Conservation (phyloP, 768 basidiomycete species). For the Leccinellum rugosiceps region DNA sequence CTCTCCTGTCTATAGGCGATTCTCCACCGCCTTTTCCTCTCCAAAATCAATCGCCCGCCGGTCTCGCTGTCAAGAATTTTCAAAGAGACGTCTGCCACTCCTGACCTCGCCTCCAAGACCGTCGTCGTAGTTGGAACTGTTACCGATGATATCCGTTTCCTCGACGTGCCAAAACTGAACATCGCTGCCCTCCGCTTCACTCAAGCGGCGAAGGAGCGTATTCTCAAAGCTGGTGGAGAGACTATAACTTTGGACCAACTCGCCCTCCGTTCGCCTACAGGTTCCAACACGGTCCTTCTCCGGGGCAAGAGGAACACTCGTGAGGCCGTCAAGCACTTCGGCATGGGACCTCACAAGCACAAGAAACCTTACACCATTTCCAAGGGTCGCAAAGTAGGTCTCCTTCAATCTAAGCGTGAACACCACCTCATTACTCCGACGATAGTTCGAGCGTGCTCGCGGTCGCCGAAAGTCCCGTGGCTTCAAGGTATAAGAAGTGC, state of each 20-base stretch:
- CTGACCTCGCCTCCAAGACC: constrained; percentile 73
- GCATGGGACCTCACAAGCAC: constrained; percentile 98
- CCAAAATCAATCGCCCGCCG: constrained; percentile 96
- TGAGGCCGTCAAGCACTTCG: constrained; percentile 97
- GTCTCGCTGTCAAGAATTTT: constrained; percentile 91
- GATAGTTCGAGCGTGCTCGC: constrained; percentile 92
- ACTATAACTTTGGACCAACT: constrained; percentile 94
- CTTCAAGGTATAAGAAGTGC: constrained; percentile 79
- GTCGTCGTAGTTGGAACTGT: constrained; percentile 89
- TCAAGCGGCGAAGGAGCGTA: constrained; percentile 87
- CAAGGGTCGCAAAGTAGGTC: constrained; percentile 88
- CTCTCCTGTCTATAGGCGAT: constrained; percentile 54
- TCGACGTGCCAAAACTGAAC: constrained; percentile 83
- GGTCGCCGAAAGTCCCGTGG: constrained; percentile 98
- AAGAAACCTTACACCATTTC: constrained; percentile 96
- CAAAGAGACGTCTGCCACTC: constrained; percentile 69
- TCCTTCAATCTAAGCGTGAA: neutral
- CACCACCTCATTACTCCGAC: constrained; percentile 1
- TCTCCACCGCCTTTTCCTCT: constrained; percentile 95
- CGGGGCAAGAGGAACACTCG: constrained; percentile 90
- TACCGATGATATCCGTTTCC: constrained; percentile 91
- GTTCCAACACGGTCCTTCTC: constrained; percentile 90
- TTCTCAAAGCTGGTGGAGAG: constrained; percentile 94
- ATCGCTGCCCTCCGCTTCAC: constrained; percentile 97
- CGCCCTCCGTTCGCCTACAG: constrained; percentile 90